Percentiles rank a stretch among this genome's conserved stretches.
Evolutionary conservation across 2,329 filamentous ascomycete genomes (phyloP).

Genomic region (Colletotrichum destructivum): DNA sequence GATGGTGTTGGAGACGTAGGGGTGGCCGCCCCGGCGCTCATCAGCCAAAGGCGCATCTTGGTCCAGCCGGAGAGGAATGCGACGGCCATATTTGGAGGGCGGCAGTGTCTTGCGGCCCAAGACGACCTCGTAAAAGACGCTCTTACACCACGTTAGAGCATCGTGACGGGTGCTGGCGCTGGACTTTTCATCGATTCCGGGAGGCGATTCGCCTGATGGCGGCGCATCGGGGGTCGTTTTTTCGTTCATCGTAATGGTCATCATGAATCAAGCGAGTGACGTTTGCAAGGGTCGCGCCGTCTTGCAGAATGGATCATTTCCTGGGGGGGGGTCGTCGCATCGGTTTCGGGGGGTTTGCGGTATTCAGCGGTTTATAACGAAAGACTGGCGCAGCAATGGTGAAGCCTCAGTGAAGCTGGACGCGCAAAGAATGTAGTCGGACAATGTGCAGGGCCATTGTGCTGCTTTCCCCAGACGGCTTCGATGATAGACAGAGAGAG

Average conservation of each 20-base stretch:
- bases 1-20: conserved; percentile 75
- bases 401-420: neutral
- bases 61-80: conserved; percentile 60
- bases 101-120: conserved; percentile 78
- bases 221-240: conserved; percentile 4
- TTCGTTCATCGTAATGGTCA: conserved; percentile 18
- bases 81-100: conserved; percentile 79
- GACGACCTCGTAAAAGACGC: conserved; percentile 63
- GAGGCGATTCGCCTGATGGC: conserved; percentile 8
- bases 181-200: neutral
- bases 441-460: conserved; percentile 22
- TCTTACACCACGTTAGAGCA: conserved; percentile 46
- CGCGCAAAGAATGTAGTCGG: conserved; percentile 3
- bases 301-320: conserved; percentile 6
- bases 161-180: neutral
- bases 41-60: conserved; percentile 61
- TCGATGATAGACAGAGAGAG: conserved; percentile 1
- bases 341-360: neutral
- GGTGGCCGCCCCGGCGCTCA: conserved; percentile 61
- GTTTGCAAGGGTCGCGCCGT: neutral
- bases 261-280: conserved; percentile 27
- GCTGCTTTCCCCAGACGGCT: conserved; percentile 7
- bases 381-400: neutral
- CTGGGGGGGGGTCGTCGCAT: conserved; percentile 15
- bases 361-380: conserved; percentile 5